Base-by-base conservation (phyloP, 2,329 filamentous ascomycete genomes). In the Penicillium freii region DNA sequence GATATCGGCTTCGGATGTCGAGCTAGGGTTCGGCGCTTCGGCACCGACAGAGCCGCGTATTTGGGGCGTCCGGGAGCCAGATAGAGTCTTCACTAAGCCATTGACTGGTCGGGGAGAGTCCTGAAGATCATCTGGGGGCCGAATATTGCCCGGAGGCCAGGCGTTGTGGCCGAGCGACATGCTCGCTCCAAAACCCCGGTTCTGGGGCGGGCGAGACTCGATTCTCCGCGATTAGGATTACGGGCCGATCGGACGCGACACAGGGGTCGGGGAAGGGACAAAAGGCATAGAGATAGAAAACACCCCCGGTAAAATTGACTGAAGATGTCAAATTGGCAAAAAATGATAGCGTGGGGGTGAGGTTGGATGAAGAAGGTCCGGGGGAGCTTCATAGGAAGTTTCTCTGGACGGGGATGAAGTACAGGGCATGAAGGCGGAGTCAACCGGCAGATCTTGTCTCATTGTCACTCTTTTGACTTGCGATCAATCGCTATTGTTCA, bases 161-260 rank as follows among this genome's bases (percentile, higher is more conserved):
- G 82, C 78, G 79, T 87, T 84, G 78, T 87, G 86, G 76, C 82
- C 78, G 78, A 86, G 79, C 75, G 86, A 86, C 86, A 88, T 88
- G 75, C 77, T 76, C 75, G 73, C 74, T 73, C 73, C 70, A 71
- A 77, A 73, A 74, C 75, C 76, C 76, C 76, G 71, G 69, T 71
- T 72, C 69, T 76, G 71, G 74, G 74, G 73, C 70, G 73, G 73
- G 72, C 69, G 72, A 74, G 74, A 73, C 69, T 72, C 68, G 71
- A 70, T 74, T 69, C 75, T 78, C 76, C 75, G 76, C 76, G 72
- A 73, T 75, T 74, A 60, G 64, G 63, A 70, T 70, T 67, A 73
- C 63, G 66, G 66, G 64, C 69, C 66, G 67, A 62, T 60, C 64
- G 67, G 61, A 63, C 65, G 66, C 63, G 65, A 71, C 56, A 51